phyloP scores from a whole-genome alignment of 306 rosid species.

The Erythrophleum fordii region DNA sequence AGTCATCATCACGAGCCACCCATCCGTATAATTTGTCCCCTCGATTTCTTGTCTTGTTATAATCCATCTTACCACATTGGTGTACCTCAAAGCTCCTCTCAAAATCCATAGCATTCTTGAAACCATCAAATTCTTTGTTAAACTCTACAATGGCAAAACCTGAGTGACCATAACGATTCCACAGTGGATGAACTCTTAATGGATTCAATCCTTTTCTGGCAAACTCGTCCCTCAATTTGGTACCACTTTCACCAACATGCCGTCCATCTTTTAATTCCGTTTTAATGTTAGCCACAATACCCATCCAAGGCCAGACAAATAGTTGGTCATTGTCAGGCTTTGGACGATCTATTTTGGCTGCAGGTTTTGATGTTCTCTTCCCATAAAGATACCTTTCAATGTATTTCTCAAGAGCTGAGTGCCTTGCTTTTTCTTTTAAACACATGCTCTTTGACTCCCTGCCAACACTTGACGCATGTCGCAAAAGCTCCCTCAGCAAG shows the following conservation, averaged over 20 bases:
- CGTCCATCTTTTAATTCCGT: slow-evolving; percentile 54
- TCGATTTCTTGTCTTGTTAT: slow-evolving; percentile 14
- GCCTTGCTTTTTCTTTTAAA: slow-evolving; percentile 57
- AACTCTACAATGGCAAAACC: slow-evolving; percentile 76
- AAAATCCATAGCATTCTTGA: slow-evolving; percentile 63
- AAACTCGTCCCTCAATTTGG: slow-evolving; percentile 65
- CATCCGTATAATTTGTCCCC: slow-evolving; percentile 69
- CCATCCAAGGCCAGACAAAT: slow-evolving; percentile 79
- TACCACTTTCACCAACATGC: slow-evolving; percentile 68
- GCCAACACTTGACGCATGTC: slow-evolving; percentile 53
- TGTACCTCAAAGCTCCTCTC: slow-evolving; percentile 62
- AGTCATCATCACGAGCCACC: slow-evolving; percentile 57
- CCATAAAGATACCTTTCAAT: slow-evolving; percentile 47
- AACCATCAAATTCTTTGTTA: slow-evolving; percentile 71
- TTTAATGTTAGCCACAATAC: slow-evolving; percentile 67
- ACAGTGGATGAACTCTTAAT: slow-evolving; percentile 62
- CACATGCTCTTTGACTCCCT: slow-evolving; percentile 32
- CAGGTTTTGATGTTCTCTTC: slow-evolving; percentile 4
- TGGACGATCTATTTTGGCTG: slow-evolving; percentile 9
- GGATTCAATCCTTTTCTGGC: slow-evolving; percentile 69
- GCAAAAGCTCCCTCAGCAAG: slow-evolving; percentile 50
- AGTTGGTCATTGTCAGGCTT: slow-evolving; percentile 24
- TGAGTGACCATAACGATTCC: slow-evolving; percentile 72
- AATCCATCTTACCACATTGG: slow-evolving; percentile 64
- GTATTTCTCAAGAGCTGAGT: slow-evolving; percentile 59